A percentile compares a stretch with the other conserved stretches of the same genome.
phyloP scores from a whole-genome alignment of 768 basidiomycete species.

The Zangia roseola region DNA sequence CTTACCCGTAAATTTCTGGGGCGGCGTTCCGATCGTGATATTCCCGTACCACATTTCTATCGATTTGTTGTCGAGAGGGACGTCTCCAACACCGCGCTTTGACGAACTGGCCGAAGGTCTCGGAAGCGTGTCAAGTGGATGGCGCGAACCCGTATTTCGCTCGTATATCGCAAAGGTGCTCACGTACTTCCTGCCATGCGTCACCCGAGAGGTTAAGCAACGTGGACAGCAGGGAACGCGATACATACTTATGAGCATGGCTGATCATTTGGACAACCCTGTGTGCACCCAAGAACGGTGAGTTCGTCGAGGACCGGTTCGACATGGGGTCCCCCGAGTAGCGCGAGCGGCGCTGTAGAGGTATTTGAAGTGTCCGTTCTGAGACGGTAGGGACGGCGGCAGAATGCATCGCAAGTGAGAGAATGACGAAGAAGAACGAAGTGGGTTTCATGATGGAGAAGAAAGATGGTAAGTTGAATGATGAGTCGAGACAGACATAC shows the following conservation, averaged over 20 bases:
- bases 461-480: not conserved
- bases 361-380: constrained; percentile 1
- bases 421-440: not conserved
- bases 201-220: not conserved
- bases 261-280: not conserved
- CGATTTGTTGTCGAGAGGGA: constrained; percentile 30
- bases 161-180: constrained; percentile 42
- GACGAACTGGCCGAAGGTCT: not conserved
- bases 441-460: constrained; percentile 7
- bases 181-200: constrained; percentile 37
- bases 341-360: constrained; percentile 7
- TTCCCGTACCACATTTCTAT: constrained; percentile 39
- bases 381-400: constrained; percentile 10
- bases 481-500: not conserved
- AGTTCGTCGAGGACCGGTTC: not conserved
- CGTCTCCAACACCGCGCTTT: constrained; percentile 19
- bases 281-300: not conserved
- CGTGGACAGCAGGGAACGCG: not conserved
- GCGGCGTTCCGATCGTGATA: constrained; percentile 47
- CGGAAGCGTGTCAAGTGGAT: constrained; percentile 23
- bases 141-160: constrained; percentile 41
- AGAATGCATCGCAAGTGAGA: not conserved
- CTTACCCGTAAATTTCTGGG: constrained; percentile 37
- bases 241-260: constrained; percentile 7
- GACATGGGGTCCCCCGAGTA: not conserved